Evolutionary conservation across 2,329 filamentous ascomycete species (phyloP), one percentile per base, ranked within the genome.

Genomic region (Fusarium algeriense): DNA sequence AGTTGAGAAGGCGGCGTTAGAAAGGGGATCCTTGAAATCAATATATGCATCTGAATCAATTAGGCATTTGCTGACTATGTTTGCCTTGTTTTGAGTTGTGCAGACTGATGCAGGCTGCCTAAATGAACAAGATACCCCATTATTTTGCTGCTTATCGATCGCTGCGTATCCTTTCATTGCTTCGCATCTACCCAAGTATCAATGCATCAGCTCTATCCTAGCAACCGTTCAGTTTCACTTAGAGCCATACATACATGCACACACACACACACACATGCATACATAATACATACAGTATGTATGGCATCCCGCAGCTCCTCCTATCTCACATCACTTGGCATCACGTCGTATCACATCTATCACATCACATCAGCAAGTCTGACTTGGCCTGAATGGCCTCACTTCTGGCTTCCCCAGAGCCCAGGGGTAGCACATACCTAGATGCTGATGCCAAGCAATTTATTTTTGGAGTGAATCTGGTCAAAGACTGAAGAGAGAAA

Each of bases 1-100:
- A 60, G 61, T 75, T 76, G 70, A 75, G 67, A 75, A 73, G 73
- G 53, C 64, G 60, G 53, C 48, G 46, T 62, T 64, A 54, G 43
- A 70, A 57, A 56, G 49, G 55, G 65, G 43, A 62, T 64, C 62
- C 62, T 38, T 73, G 60, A 55, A 40, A 34, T 67, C 60, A 52
- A 64, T 54, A 46, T 65, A 67, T 63, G 69, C 69, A 67, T 44
- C 67, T 54, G 69, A 60, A 41, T 56, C 53, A 57, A 64, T 67
- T 65, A 52, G 69, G 64, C 43, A 67, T 44, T 60, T 45, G 46
- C 37, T 43, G 49, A 49, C 52, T 48, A 67, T 54, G 37, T 44
- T 57, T 49, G 58, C 49, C 44, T 57, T 59, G 60, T 41, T 53
- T 63, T 40, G 35, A 50, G 58, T 55, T 56, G 62, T 37, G 56